These are phyloP conservation scores for Adansonia rubrostipa DNA, from an alignment of 441 rosid species.

Conservation along the genomic window DNA sequence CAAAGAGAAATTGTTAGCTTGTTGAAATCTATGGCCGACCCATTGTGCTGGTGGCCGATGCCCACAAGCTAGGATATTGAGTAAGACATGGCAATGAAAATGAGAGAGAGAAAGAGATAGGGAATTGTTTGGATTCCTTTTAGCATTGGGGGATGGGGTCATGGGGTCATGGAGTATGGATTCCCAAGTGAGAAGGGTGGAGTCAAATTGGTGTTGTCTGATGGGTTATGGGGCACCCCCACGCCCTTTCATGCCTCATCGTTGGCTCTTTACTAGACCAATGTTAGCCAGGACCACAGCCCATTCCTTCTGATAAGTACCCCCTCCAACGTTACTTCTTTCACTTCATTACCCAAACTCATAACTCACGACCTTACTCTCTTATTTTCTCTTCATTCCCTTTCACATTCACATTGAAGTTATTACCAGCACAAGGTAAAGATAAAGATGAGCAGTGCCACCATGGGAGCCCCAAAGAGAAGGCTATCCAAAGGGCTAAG, in stretches of 20 bases:
- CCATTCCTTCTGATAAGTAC: constrained; percentile 37
- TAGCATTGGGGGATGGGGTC: constrained; percentile 21
- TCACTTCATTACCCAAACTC: constrained; percentile 25
- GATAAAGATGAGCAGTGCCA: constrained; percentile 66
- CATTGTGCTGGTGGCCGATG: constrained; percentile 48
- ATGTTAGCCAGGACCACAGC: constrained; percentile 41
- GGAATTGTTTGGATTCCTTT: neutral
- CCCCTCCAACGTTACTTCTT: constrained; percentile 20
- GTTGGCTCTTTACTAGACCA: constrained; percentile 70
- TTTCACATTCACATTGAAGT: neutral
- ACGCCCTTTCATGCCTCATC: constrained; percentile 76
- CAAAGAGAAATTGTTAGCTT: neutral
- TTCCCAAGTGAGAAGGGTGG: constrained; percentile 39
- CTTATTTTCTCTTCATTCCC: neutral
- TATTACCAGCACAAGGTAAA: neutral
- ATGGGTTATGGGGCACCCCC: constrained; percentile 68
- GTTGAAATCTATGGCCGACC: constrained; percentile 46
- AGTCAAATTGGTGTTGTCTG: constrained; percentile 50
- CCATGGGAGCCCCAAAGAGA: constrained; percentile 72
- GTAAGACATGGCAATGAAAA: constrained; percentile 32
- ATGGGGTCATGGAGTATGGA: neutral
- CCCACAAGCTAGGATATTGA: constrained; percentile 29
- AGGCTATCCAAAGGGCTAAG: constrained; percentile 88
- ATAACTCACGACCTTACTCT: neutral
- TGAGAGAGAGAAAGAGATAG: constrained; percentile 15